Evolutionary conservation across 106 monocot species (phyloP), one percentile per base, ranked within the genome.

Genomic region (Chionographis japonica): DNA sequence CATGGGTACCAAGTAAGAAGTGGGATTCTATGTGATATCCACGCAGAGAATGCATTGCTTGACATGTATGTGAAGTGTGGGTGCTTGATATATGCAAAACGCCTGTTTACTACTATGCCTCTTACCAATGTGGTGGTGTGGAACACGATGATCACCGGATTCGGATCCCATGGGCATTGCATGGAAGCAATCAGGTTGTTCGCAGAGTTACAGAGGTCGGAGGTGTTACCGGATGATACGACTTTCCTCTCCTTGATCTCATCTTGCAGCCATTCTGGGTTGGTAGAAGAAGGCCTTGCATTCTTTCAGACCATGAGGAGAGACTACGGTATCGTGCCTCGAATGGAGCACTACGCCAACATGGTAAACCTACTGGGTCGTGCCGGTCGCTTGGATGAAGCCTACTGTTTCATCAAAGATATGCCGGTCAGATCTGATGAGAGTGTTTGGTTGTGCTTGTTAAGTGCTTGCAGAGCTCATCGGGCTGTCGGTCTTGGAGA

Each of bases 51-150:
- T 61, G 68, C 83, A 37, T 64, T 92, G 55, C 61, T 88, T 63
- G 82, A 88, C 72, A 85, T 92, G 84, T 92, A 92, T 62, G 71
- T 76, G 56, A 92, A 88, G 40, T 80, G 85, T 14, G 82, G 82
- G 8, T 80, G 79, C 67, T 66, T 84, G 68, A 74, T 52, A 9
- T 64, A 80, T 54, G 84, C 82, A 9, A 51, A 56, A 15, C 10
- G 15, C 3, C 51, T 85, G 38, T 92, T 92, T 40, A 58, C 69
- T 10, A 54, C 57, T 43, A 77, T 88, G 82, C 35, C 77, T 27
- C 6, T 11, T 3, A 84, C 58, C 19, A 78, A 82, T 37, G 14
- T 70, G 1, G 71, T 75, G 10, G 41, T 82, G 0, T 88, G 84
- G 79, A 82, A 87, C 62, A 70, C 88, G 37, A 77, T 92, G 74